Evolutionary conservation across 495 filamentous ascomycete species (phyloP).

Genomic region (Neurospora tetrasperma): DNA sequence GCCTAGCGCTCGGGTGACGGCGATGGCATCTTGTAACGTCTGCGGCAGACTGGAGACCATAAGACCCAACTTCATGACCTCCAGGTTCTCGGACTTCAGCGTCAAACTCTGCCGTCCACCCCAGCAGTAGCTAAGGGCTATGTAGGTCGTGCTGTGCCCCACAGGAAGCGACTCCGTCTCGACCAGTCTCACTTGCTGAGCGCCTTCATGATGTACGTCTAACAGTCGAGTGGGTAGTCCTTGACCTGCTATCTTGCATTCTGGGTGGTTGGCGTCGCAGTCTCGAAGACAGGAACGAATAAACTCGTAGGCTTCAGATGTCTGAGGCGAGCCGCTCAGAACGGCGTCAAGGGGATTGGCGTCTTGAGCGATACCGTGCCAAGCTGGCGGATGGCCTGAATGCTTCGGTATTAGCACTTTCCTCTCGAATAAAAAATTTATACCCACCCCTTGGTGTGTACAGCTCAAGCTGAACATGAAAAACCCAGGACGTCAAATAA

Average conservation of each 20-base stretch:
- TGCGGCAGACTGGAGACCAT: not conserved
- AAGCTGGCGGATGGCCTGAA: not conserved
- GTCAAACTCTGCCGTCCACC: not conserved
- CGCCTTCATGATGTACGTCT: not conserved
- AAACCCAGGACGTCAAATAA: no score
- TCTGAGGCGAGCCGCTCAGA: not conserved
- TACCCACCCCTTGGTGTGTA: not conserved
- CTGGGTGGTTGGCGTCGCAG: not conserved
- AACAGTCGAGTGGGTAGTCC: not conserved
- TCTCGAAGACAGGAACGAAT: conserved; percentile 1
- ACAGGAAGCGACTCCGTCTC: not conserved
- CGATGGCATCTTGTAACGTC: conserved; percentile 1
- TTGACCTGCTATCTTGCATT: not conserved
- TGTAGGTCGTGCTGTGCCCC: not conserved
- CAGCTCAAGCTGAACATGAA: not conserved
- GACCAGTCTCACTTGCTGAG: not conserved
- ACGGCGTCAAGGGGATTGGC: not conserved
- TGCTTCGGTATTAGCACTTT: not conserved
- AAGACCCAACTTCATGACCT: not conserved
- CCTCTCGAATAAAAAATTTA: not conserved
- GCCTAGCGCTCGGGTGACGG: not conserved
- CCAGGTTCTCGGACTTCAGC: not conserved
- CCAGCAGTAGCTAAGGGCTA: conserved; percentile 5
- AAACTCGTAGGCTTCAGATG: not conserved
- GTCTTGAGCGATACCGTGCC: not conserved